A percentile compares a stretch with the other conserved stretches of the same genome.
Conservation (phyloP, 495 filamentous ascomycete genomes). For the Neurospora sublineolata region DNA sequence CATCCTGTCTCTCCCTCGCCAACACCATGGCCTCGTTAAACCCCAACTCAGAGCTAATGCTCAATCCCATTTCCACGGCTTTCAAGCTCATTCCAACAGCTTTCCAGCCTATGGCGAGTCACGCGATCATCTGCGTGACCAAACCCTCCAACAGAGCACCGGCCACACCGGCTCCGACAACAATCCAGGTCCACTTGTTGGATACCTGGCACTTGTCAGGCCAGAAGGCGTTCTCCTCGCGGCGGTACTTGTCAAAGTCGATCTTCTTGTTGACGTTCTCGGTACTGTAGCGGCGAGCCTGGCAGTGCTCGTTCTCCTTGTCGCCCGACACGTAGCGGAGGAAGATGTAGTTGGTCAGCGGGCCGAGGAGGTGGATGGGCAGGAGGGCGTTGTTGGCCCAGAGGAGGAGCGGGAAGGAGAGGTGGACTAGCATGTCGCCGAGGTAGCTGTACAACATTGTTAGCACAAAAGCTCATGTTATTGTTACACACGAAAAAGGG, state of each 20-base stretch:
- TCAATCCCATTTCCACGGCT: not conserved
- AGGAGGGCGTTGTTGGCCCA: slow-evolving; percentile 40
- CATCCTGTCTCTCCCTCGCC: not conserved
- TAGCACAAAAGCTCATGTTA: not conserved
- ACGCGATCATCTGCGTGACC: not conserved
- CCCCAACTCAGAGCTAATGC: not conserved
- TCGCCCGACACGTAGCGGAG: slow-evolving; percentile 45
- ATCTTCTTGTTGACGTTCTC: slow-evolving; percentile 37
- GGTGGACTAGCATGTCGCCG: slow-evolving; percentile 44
- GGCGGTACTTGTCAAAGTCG: slow-evolving; percentile 37
- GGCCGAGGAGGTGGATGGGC: slow-evolving; percentile 42
- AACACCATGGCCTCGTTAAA: not conserved
- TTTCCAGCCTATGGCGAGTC: not conserved
- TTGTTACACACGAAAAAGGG: not conserved
- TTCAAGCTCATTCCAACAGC: not conserved
- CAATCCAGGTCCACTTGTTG: slow-evolving; percentile 45
- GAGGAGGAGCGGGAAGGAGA: slow-evolving; percentile 38
- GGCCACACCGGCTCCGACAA: slow-evolving; percentile 33
- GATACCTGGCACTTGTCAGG: slow-evolving; percentile 32
- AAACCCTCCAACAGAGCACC: slow-evolving; percentile 18
- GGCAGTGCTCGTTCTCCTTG: slow-evolving; percentile 39
- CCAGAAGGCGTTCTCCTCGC: slow-evolving; percentile 48
- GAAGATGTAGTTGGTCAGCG: slow-evolving; percentile 45
- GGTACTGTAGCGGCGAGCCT: slow-evolving; percentile 37
- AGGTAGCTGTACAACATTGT: slow-evolving; percentile 35